Base-by-base conservation (phyloP, 129 eudicot species). In the Artemisia tridentata region DNA sequence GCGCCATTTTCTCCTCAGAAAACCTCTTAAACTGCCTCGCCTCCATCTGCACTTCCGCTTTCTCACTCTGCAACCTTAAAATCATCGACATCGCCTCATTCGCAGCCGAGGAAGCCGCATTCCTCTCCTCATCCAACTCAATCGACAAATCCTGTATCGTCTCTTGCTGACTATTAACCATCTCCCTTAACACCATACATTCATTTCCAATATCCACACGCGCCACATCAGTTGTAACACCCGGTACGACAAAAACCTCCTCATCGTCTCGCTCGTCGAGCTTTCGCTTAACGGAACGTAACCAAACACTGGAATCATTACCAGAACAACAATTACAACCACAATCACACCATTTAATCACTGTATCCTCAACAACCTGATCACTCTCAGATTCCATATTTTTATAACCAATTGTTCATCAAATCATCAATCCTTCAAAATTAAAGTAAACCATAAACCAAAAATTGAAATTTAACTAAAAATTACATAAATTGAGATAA, bases 11-110 rank as follows among this genome's bases (percentile, higher is more conserved):
- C 82, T 92, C 98, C 81, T 92, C 98, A 3, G 88, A 82, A 80
- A 86, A 92, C 46, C 96, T 80, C 71, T 89, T 92, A 48, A 86
- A 92, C 63, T 92, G 98, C 12, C 96, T 84, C 20, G 86, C 72
- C 68, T 92, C 98, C 98, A 92, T 92, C 77, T 86, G 90, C 47
- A 84, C 71, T 81, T 92, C 98, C 0, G 98, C 92, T 75, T 92
- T 92, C 74, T 92, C 98, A 59, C 90, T 80, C 84, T 92, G 96
- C 69, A 92, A 78, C 88, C 98, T 87, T 75, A 92, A 83, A 13
- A 92, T 92, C 98, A 92, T 92, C 5, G 98, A 92, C 98, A 92
- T 92, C 29, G 96, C 88, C 72, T 90, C 96, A 57, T 90, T 90
- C 2, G 96, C 96, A 55, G 96, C 96, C 0, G 98, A 89, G 0